Percentiles rank a stretch among this genome's conserved stretches.
Evolutionary conservation across 495 filamentous ascomycete species (phyloP).

Genomic region (Amphirosellinia nigrospora): DNA sequence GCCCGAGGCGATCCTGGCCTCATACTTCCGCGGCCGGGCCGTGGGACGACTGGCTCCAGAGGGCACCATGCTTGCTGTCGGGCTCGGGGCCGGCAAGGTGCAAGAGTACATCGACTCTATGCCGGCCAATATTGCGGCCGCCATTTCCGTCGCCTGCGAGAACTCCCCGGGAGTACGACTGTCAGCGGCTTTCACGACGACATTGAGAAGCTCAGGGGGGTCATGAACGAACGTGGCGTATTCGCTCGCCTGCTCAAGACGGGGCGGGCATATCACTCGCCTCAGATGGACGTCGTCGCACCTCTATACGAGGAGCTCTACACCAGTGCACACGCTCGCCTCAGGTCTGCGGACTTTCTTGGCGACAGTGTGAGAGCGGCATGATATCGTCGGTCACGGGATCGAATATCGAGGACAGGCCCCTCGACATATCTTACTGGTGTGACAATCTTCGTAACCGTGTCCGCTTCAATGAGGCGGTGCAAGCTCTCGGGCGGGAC

Average conservation of each 20-base stretch:
- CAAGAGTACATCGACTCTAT: conserved; percentile 16
- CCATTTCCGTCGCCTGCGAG: conserved; percentile 47
- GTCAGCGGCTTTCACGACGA: conserved; percentile 51
- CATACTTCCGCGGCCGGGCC: too few species aligned
- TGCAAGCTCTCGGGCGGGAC: conserved; percentile 26
- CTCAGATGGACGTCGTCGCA: conserved; percentile 51
- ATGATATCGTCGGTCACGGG: conserved; percentile 36
- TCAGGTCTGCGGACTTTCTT: conserved; percentile 40
- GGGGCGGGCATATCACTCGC: conserved; percentile 58
- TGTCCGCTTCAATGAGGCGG: conserved; percentile 53
- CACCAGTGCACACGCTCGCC: conserved; percentile 7
- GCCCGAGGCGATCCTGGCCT: too few species aligned
- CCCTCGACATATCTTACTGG: conserved; percentile 47
- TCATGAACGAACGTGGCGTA: conserved; percentile 38
- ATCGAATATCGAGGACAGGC: conserved; percentile 29
- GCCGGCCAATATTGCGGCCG: conserved; percentile 36
- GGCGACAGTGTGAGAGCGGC: too few species aligned
- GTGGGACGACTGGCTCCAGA: too few species aligned
- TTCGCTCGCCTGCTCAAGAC: conserved; percentile 51
- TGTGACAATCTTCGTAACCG: conserved; percentile 53
- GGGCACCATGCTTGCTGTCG: background rate
- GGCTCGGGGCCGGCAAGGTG: background rate
- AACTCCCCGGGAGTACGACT: conserved; percentile 55
- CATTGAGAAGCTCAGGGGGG: conserved; percentile 38
- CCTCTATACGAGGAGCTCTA: conserved; percentile 41